Base-by-base conservation (phyloP, 1,284 basidiomycete genomes). In the Papiliotrema nemorosa region DNA sequence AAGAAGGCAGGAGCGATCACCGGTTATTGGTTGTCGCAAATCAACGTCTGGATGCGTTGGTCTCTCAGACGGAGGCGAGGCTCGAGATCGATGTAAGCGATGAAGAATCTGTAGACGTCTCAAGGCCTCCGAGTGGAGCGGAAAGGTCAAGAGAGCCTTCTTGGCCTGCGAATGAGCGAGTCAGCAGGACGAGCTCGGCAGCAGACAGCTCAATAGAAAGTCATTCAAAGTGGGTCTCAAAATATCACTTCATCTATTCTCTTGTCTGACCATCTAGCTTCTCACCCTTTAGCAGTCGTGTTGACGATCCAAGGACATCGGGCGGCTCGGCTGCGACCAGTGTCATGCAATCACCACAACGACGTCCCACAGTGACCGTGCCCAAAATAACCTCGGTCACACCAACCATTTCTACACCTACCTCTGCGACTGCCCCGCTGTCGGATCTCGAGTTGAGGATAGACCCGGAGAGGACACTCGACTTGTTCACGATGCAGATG, bases 401-500 rank as follows among this genome's bases (percentile, higher is more conserved):
- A 2, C 44, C 48, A 16, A 39, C 36, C 2, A 34, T 45, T 2
- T 36, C 48, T 20, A 44, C 52, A 25, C 52, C 52, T 16, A 48
- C 49, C 13, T 49, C 60, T 21, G 53, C 63, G 2, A 26, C 51
- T 6, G 59, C 82, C 66, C 80, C 87, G 3, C 74, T 90, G 33
- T 73, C 80, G 21, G 87, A 91, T 62, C 80, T 99, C 21, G 94
- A 98, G 70, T 77, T 81, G 29, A 81, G 88, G 26, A 80, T 98
- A 38, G 82, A 86, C 47, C 86, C 90, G 0, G 82, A 86, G 40
- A 79, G 82, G 26, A 90, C 89, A 4, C 76, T 97, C 29, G 94
- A 99, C 72, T 85, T 99, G 41, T 99, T 99, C 71, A 89, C 90
- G 1, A 94, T 99, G 92, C 82, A 84, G 62, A 87, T 88, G 3